These are phyloP conservation scores for Paxillus rubicundulus DNA, from an alignment of 768 basidiomycete species.

Conservation along the genomic window DNA sequence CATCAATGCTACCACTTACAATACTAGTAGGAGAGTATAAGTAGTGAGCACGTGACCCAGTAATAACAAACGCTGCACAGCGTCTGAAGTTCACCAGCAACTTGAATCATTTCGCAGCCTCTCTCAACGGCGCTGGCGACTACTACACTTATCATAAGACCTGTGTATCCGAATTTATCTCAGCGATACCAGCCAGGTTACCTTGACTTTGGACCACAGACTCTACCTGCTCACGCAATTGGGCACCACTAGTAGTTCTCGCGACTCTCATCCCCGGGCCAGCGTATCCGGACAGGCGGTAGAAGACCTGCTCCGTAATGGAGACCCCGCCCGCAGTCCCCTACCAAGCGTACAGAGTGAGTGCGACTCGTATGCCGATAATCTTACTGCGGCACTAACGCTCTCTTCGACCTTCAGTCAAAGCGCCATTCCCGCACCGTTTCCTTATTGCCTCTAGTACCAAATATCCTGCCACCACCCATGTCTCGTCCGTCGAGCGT, in stretches of 20 bases:
- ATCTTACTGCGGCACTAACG: conserved; percentile 1
- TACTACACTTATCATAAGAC: too few species aligned
- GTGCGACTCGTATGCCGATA: not conserved
- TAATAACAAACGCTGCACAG: too few species aligned
- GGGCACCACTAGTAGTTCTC: not conserved
- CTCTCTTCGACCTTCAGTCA: conserved; percentile 28
- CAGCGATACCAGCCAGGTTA: too few species aligned
- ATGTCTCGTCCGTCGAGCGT: conserved; percentile 19
- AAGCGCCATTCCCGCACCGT: conserved; percentile 46
- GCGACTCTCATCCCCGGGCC: not conserved
- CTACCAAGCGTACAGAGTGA: conserved; percentile 50
- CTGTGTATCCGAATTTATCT: too few species aligned
- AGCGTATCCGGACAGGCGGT: not conserved
- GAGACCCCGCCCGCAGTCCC: conserved; percentile 34
- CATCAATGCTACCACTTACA: too few species aligned
- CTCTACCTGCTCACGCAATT: not conserved
- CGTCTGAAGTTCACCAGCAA: too few species aligned
- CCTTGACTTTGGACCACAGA: too few species aligned
- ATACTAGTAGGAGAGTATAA: too few species aligned
- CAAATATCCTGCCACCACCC: conserved; percentile 24
- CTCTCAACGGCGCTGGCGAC: too few species aligned
- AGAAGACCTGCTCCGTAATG: conserved; percentile 2
- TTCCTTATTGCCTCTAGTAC: conserved; percentile 29
- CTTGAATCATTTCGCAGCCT: too few species aligned
- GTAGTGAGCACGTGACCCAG: too few species aligned